Conservation (phyloP, 2,329 filamentous ascomycete species). For the Beauveria brongniartii region DNA sequence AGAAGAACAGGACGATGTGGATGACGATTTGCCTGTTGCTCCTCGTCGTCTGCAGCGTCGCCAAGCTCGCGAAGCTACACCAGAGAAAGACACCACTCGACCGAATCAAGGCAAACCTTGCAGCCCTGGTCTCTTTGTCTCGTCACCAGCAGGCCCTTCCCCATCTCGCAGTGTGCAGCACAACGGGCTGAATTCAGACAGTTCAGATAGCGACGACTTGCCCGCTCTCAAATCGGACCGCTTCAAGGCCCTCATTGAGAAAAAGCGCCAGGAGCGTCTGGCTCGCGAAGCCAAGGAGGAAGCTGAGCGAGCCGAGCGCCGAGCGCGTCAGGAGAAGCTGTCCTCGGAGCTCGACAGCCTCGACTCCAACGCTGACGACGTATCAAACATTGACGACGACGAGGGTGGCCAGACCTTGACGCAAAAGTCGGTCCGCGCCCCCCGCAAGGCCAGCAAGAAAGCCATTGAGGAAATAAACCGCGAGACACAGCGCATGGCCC, state of each 20-base stretch:
- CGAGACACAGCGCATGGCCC: conserved; percentile 83
- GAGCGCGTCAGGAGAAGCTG: conserved; percentile 27
- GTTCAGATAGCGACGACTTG: conserved; percentile 39
- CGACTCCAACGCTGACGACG: conserved; percentile 30
- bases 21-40: conserved; percentile 33
- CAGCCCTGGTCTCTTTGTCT: conserved; percentile 47
- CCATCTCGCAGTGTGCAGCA: conserved; percentile 21
- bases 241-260: conserved; percentile 63
- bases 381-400: conserved; percentile 51
- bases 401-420: conserved; percentile 58
- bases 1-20: conserved; percentile 29
- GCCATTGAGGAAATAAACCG: conserved; percentile 90
- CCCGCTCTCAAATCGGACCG: conserved; percentile 45
- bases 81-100: conserved; percentile 21
- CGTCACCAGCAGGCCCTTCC: conserved; percentile 36
- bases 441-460: conserved; percentile 86
- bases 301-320: conserved; percentile 37
- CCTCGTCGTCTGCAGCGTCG: conserved; percentile 33
- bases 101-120: conserved; percentile 17
- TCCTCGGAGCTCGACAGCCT: conserved; percentile 28
- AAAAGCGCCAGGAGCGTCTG: conserved; percentile 63
- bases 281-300: conserved; percentile 56
- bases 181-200: conserved; percentile 33
- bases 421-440: conserved; percentile 52
- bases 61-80: conserved; percentile 25